Evolutionary conservation across 345 rosid genomes (phyloP).

Genomic region (Ceriops tagal): DNA sequence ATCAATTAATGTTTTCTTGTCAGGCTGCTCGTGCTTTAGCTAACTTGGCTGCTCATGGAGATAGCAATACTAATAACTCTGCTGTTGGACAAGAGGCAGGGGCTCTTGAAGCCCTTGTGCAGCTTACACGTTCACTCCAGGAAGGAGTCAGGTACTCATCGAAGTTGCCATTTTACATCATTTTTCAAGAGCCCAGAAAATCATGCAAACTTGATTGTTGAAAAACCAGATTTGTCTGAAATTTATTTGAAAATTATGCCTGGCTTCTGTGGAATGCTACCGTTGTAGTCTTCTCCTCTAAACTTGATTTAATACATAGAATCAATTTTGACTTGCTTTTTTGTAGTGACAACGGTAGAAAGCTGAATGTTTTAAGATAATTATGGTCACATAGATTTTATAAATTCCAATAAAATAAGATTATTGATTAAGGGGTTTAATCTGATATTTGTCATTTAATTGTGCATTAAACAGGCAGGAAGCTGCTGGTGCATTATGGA

Average conservation of each 20-base stretch:
- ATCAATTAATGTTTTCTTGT: slow-evolving; percentile 2
- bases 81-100: slow-evolving; percentile 96
- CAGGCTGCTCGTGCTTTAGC: slow-evolving; percentile 96
- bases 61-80: slow-evolving; percentile 82
- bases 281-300: too few relatives aligned
- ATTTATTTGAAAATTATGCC: too few relatives aligned
- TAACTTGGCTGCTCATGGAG: slow-evolving; percentile 97
- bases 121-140: slow-evolving; percentile 70
- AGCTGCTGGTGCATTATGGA: slow-evolving; percentile 47
- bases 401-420: background rate
- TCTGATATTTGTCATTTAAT: slow-evolving; percentile 2
- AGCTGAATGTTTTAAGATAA: too few relatives aligned
- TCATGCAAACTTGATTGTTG: too few relatives aligned
- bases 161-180: background rate
- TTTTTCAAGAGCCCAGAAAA: background rate
- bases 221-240: too few relatives aligned
- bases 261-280: too few relatives aligned
- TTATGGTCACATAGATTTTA: background rate
- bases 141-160: slow-evolving; percentile 80
- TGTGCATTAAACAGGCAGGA: slow-evolving; percentile 33
- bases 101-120: slow-evolving; percentile 90
- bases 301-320: too few relatives aligned
- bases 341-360: too few relatives aligned
- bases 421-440: background rate
- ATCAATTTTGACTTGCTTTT: too few relatives aligned